Evolutionary conservation across 2,329 filamentous ascomycete genomes (phyloP), one percentile per base, ranked within the genome.

Genomic region (Neonectria neomacrospora): DNA sequence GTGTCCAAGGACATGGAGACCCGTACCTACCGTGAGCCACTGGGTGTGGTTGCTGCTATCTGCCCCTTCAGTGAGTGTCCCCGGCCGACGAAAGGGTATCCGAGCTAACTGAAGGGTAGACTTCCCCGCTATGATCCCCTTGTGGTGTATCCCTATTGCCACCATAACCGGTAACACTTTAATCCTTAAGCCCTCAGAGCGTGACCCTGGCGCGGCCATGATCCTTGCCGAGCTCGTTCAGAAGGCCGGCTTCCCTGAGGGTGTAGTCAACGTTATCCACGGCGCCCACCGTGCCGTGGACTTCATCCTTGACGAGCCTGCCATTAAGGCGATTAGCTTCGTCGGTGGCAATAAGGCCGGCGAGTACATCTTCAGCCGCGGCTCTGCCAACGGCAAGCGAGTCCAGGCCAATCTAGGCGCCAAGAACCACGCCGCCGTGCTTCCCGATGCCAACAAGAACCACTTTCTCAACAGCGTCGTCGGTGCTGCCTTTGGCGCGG

Each of bases 1-100:
- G 92, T 96, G 12, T 88, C 92, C 58, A 94, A 93, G 84, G 92
- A 96, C 74, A 96, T 96, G 92, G 92, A 96, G 83, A 96, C 92
- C 30, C 83, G 91, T 75, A 91, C 88, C 63, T 96, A 96, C 78
- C 87, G 88, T 66, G 92, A 96, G 84, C 91, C 92, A 63, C 80
- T 96, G 74, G 92, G 92, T 58, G 90, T 96, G 34, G 89, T 91
- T 45, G 91, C 92, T 61, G 91, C 92, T 62, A 96, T 96, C 71
- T 96, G 92, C 83, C 92, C 92, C 2, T 96, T 96, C 77, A 96
- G 90, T 93, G 77, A 78, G 89, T 81, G 54, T 37, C 18, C 28
- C 28, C n/a, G 14, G 23, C 20, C 18, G 18, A 16, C 45, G 10
- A 4, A 22, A 26, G n/a, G n/a, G 42, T n/a, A 16, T 10, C 18